phyloP scores from a whole-genome alignment of 345 rosid species.

The Brassica juncea region DNA sequence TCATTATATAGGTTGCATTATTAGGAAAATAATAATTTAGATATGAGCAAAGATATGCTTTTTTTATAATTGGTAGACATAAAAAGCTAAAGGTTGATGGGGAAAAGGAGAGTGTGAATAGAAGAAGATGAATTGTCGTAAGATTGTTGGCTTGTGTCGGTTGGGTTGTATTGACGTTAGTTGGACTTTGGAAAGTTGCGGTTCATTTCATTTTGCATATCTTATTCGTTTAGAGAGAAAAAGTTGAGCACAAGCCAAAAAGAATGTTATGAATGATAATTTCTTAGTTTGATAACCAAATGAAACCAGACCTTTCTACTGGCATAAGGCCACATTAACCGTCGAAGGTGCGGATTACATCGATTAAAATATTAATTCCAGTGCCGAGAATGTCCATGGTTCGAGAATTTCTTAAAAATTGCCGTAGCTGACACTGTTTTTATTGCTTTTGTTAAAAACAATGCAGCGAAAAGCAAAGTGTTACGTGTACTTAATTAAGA shows the following conservation, averaged over 20 bases:
- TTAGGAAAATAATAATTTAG: constrained; percentile 9
- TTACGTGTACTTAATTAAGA: background rate
- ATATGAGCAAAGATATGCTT: constrained; percentile 16
- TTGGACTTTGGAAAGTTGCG: constrained; percentile 24
- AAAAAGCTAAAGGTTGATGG: constrained; percentile 34
- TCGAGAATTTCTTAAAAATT: background rate
- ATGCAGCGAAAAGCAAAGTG: background rate
- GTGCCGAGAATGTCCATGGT: background rate
- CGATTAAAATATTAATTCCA: background rate
- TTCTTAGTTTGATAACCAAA: background rate
- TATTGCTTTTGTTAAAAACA: background rate
- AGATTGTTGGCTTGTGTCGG: constrained; percentile 38
- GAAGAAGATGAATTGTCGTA: constrained; percentile 29
- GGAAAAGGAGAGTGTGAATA: constrained; percentile 18
- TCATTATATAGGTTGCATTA: constrained; percentile 15
- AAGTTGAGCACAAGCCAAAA: background rate
- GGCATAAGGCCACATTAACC: background rate
- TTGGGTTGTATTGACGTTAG: constrained; percentile 19
- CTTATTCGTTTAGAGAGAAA: constrained; percentile 1
- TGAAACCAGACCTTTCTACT: background rate
- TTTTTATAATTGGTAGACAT: constrained; percentile 30
- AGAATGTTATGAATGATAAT: constrained; percentile 7
- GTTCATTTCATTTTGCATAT: constrained; percentile 26
- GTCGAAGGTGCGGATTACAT: background rate
- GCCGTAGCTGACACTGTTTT: background rate